These are phyloP conservation scores for Abrus precatorius DNA, from an alignment of 306 rosid genomes.

Conservation along the genomic window DNA sequence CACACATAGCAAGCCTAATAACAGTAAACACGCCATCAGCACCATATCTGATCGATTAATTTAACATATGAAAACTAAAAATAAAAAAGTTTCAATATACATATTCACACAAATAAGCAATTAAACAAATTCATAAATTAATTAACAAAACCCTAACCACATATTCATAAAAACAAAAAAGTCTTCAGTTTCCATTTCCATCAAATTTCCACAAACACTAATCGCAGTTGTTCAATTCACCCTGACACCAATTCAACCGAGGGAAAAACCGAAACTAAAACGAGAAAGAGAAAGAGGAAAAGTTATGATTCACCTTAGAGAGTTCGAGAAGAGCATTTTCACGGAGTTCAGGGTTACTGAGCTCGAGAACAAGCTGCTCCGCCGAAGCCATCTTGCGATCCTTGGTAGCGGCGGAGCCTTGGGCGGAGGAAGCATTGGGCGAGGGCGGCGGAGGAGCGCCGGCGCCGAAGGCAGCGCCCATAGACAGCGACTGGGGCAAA, in stretches of 20 bases:
- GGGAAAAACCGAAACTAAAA: too few species aligned
- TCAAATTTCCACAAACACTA: not conserved
- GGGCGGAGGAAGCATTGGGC: slow-evolving; percentile 34
- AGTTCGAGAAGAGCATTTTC: slow-evolving; percentile 63
- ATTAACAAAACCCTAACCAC: slow-evolving; percentile 11
- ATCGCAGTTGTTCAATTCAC: not conserved
- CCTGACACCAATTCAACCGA: not conserved
- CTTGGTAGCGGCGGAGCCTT: slow-evolving; percentile 45
- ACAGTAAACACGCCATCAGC: not conserved
- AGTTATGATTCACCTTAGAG: slow-evolving; percentile 49
- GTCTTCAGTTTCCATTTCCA: not conserved
- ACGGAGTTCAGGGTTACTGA: slow-evolving; percentile 60
- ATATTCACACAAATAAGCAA: not conserved
- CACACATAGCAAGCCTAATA: not conserved
- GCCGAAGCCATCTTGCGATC: slow-evolving; percentile 86
- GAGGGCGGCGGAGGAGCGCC: slow-evolving; percentile 15
- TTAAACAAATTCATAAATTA: not conserved
- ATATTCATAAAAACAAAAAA: not conserved
- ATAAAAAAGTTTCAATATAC: not conserved
- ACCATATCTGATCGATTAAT: not conserved
- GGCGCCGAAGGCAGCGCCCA: slow-evolving; percentile 66
- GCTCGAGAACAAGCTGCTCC: slow-evolving; percentile 61
- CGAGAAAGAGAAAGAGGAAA: not conserved
- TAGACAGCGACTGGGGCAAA: slow-evolving; percentile 50
- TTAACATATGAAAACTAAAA: not conserved